Evolutionary conservation across 1,284 basidiomycete genomes (phyloP), one percentile per base, ranked within the genome.

Genomic region (Cutaneotrichosporon daszewskae): DNA sequence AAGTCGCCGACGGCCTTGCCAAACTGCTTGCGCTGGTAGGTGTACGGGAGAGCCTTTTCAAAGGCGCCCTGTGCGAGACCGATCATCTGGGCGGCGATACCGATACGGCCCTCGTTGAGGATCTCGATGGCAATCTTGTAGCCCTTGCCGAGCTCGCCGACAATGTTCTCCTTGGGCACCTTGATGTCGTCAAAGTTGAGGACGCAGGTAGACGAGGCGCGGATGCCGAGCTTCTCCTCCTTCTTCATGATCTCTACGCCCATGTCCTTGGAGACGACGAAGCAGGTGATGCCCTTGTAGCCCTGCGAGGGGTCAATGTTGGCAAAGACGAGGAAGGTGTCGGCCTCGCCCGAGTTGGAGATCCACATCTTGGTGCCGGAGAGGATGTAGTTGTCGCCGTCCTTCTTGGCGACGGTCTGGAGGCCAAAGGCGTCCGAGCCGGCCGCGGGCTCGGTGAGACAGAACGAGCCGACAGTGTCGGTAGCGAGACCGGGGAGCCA

Each of bases 101-200:
- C 95, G 55, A 98, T 95, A 47, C 94, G 85, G 34, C 88, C 92
- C 74, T 98, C 94, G 70, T 98, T 98, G 49, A 98, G 72, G 55
- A 96, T 96, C 73, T 98, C 88, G 54, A 99, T 99, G 40, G 94
- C 94, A 64, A 90, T 84, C 81, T 97, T 97, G 79, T 98, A 98
- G 0, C 94, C 94, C 69, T 87, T 83, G 44, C 94, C 95, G 34
- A 75, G 51, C 48, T 73, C 69, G 17, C 95, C 94, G 57, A 99
- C 84, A 47, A 99, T 73, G 68, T 98, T 97, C 72, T 87, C 90
- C 44, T 80, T 84, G 5, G 94, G 95, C 32, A 99, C 78, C 58
- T 82, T 84, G 64, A 98, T 74, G 65, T 96, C 90, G 74, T 99
- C 95, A 68, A 99, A 95, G 74, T 85, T 88, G 54, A 99, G 79